Evolutionary conservation across 176 grass and related monocot species (phyloP), one percentile per base, ranked within the genome.

Genomic region (Triticum timopheevii): DNA sequence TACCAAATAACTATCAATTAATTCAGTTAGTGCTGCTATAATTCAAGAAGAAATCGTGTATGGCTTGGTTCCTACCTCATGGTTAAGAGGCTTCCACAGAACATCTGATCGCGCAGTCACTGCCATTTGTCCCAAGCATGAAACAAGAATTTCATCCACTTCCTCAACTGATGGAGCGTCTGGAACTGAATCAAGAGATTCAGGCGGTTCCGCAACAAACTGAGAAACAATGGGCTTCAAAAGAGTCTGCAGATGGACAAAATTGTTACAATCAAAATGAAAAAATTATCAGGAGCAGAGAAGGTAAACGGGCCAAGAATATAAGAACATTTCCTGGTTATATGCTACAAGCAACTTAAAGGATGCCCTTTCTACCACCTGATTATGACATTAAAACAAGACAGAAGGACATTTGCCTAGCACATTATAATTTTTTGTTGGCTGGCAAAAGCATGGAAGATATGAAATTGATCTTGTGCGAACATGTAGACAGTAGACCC

Each of bases 51-150:
- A 16, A 77, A 17, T 42, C 34, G 24, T 66, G 77, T 49, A 79
- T n/a, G 58, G 65, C 69, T 72, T 79, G 3, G 73, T 62, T 72
- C 91, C n/a, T 28, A 98, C 96, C 90, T 98, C 96, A 83, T 98
- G 93, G 79, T 94, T 98, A 69, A 98, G 92, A 84, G 93, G 93
- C 65, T 98, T 98, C 93, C 91, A 95, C 77, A 98, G 82, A 90
- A 94, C 92, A 88, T 98, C 93, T 13, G 96, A 94, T 22, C 76
- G 86, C 13, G 92, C 92, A 74, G 92, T 96, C n/a, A 95, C 82
- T 65, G 93, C 92, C 96, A 98, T 98, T 88, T 98, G 96, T 44
- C 93, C 96, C 39, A 98, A 84, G 82, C 93, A 98, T 33, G 92
- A 77, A 65, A 98, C 79, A 77, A 98, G 65, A 67, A 70, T 70